A percentile compares a stretch with the other conserved stretches of the same genome.
phyloP scores from a whole-genome alignment of 495 filamentous ascomycete genomes.

The Neurospora sublineolata region DNA sequence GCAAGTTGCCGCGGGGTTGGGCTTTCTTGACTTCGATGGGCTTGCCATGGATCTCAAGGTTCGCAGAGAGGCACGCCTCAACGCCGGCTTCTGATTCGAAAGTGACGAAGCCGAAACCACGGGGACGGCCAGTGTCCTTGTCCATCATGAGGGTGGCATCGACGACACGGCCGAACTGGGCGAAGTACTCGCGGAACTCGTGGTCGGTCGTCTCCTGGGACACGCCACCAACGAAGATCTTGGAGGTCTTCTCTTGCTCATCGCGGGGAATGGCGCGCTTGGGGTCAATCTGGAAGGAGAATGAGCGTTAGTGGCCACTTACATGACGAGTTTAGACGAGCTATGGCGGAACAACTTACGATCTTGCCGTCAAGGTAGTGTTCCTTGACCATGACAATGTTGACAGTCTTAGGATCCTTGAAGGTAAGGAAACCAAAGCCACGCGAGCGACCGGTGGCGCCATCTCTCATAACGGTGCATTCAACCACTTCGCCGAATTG shows the following conservation, averaged over 20 bases:
- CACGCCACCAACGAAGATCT: conserved; percentile 97
- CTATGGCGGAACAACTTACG: conserved; percentile 44
- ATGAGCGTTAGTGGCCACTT: conserved; percentile 1
- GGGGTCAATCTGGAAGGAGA: conserved; percentile 67
- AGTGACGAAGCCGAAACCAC: conserved; percentile 97
- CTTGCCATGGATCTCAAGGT: conserved; percentile 87
- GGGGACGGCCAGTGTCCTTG: conserved; percentile 90
- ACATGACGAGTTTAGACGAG: background rate
- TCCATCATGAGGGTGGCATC: conserved; percentile 99
- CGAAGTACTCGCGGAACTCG: conserved; percentile 93
- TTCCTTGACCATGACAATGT: conserved; percentile 99
- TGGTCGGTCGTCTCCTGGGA: conserved; percentile 93
- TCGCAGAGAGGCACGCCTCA: conserved; percentile 67
- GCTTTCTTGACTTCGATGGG: conserved; percentile 97
- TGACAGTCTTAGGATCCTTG: conserved; percentile 92
- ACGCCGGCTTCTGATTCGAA: conserved; percentile 95
- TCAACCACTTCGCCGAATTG: conserved; percentile 95
- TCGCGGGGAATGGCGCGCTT: conserved; percentile 96
- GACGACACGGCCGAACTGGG: conserved; percentile 88
- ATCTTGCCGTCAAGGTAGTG: conserved; percentile 97
- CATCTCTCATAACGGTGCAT: conserved; percentile 97
- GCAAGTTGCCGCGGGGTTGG: conserved; percentile 87
- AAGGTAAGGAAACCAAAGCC: conserved; percentile 98
- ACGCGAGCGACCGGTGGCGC: conserved; percentile 81
- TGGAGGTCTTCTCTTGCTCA: conserved; percentile 93